Conservation (phyloP, 305 asterid species). For the Fraxinus greggii region DNA sequence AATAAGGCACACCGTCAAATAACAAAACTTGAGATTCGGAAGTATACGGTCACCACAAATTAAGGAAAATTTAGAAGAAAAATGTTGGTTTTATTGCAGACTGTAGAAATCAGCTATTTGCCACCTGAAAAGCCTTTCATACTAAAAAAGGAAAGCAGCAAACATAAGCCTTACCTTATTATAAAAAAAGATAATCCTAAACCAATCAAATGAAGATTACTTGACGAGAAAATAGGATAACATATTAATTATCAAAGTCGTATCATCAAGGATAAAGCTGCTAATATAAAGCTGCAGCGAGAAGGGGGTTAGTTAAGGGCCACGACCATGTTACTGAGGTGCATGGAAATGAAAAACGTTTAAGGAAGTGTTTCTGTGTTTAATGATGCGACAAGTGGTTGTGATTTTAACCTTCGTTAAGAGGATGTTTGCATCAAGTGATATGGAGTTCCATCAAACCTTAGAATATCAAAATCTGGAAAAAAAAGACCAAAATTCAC, state of each 20-base stretch:
- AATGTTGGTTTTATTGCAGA: background rate
- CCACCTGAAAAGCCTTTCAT: background rate
- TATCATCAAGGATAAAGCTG: too few relatives aligned
- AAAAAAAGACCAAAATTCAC: background rate
- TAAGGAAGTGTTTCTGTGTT: background rate
- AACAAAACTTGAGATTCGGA: background rate
- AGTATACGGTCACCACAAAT: background rate
- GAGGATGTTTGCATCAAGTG: background rate
- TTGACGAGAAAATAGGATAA: background rate
- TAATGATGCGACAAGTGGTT: background rate
- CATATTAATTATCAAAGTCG: background rate
- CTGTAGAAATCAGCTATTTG: background rate
- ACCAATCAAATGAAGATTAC: background rate
- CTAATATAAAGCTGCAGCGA: background rate
- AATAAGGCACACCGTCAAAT: background rate
- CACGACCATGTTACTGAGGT: too few relatives aligned
- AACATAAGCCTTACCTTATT: background rate
- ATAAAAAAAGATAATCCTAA: background rate
- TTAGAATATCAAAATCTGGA: background rate
- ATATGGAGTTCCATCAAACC: background rate
- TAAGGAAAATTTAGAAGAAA: background rate
- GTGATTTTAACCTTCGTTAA: background rate
- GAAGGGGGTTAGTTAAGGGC: background rate
- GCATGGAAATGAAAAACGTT: background rate
- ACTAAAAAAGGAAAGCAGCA: background rate